These are phyloP conservation scores for Suillus subluteus DNA, from an alignment of 768 basidiomycete species.

Conservation along the genomic window DNA sequence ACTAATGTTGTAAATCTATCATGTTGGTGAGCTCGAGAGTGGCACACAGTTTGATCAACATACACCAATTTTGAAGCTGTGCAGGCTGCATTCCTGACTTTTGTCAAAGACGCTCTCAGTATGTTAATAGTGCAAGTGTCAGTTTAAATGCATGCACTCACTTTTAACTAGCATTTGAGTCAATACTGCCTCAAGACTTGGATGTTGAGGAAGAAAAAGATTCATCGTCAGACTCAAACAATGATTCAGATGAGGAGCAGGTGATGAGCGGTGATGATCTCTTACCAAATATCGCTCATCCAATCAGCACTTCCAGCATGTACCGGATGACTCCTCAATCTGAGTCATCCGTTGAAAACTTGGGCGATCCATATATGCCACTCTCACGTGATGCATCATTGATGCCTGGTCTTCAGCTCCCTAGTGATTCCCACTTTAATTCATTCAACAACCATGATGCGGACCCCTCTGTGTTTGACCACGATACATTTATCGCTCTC, in stretches of 20 bases:
- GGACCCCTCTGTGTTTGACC: too few relatives aligned
- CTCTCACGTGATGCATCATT: not conserved
- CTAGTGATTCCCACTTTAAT: too few relatives aligned
- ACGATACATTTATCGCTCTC: too few relatives aligned
- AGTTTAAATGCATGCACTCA: not conserved
- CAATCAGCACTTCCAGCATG: not conserved
- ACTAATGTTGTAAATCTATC: not conserved
- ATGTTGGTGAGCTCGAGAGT: not conserved
- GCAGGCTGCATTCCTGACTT: not conserved
- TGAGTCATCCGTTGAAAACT: not conserved
- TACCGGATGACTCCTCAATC: not conserved
- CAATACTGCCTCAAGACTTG: not conserved
- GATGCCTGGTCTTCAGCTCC: too few relatives aligned
- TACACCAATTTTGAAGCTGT: not conserved
- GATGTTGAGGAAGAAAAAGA: not conserved
- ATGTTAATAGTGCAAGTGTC: not conserved
- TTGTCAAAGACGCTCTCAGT: not conserved
- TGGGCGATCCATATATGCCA: constrained; percentile 40
- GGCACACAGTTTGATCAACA: too few relatives aligned
- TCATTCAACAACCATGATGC: too few relatives aligned
- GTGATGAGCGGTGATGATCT: too few relatives aligned
- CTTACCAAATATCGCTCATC: too few relatives aligned
- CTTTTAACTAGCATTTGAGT: not conserved
- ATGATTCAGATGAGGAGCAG: too few relatives aligned
- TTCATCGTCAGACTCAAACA: not conserved